Base-by-base conservation (phyloP, 129 eudicot species). In the Apium graveolens region DNA sequence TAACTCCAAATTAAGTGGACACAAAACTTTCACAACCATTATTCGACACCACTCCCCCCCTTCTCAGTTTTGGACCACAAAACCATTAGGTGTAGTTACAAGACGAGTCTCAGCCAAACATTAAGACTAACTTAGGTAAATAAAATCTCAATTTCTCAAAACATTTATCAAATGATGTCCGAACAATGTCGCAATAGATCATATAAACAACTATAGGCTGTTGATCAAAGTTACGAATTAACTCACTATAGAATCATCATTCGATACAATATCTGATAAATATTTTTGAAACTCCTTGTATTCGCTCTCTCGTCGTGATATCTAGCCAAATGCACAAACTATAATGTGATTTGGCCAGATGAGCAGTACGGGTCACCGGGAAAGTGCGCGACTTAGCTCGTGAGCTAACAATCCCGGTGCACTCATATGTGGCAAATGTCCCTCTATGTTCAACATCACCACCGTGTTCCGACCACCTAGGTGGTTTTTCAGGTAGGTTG, bases 391-490 rank as follows among this genome's bases (percentile, higher is more conserved):
- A 21, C 78, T 76, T 57, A 96, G 90, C 81, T 83, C 90, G 60
- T 86, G 89, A 38, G 93, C 91, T 82, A 96, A 80, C 73, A 87
- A 46, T 26, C 78, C 76, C 18, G 99, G 99, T 27, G 91, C 95
- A 81, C 96, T 90, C 35, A 96, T 81, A 81, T 96, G 99, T 6
- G 99, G 99, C 75, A 96, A 85, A 48, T 96, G 99, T 7, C 99
- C 99, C 73, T 96, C 97, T 6, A 87, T 88, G 73, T 90, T 79
- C 88, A 96, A 78, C 90, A 84, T 86, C 79, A 90, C 92, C 78
- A 92, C 93, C 77, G 97, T 90, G 89, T 60, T 88, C 84, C 89
- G 86, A 74, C 99, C 99, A 1, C 99, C 99, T 2, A 96, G 95
- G 82, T 96, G 92, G 75, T 81, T 84, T 79, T 92, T 87, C 83